These are phyloP conservation scores for Teratosphaeria pseudoeucalypti DNA, from an alignment of 2,329 filamentous ascomycete species.

Conservation along the genomic window DNA sequence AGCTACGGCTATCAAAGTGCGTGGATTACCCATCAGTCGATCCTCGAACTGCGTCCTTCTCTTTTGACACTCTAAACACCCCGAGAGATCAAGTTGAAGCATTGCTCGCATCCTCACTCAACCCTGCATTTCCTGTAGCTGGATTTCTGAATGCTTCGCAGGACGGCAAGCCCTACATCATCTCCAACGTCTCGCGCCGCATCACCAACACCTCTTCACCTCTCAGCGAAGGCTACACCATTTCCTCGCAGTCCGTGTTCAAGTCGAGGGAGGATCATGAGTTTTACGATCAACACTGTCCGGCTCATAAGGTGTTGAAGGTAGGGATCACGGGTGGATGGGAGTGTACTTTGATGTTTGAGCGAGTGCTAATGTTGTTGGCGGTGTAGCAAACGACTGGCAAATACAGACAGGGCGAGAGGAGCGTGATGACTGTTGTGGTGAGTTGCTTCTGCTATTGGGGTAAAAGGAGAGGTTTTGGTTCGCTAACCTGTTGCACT, in stretches of 20 bases:
- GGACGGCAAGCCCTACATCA: slow-evolving; percentile 63
- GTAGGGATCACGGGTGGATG: slow-evolving; percentile 3
- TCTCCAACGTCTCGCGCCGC: slow-evolving; percentile 28
- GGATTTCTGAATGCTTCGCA: slow-evolving; percentile 21
- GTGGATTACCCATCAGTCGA: too few relatives aligned
- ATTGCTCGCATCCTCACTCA: background rate
- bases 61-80: too few relatives aligned
- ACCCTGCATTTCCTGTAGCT: background rate
- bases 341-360: background rate
- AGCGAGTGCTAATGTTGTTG: background rate
- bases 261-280: slow-evolving; percentile 54
- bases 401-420: slow-evolving; percentile 11
- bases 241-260: slow-evolving; percentile 56
- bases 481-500: background rate
- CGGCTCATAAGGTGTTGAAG: slow-evolving; percentile 45
- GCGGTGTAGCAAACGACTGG: slow-evolving; percentile 14
- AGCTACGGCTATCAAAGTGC: slow-evolving; percentile 34
- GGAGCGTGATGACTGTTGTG: slow-evolving; percentile 15
- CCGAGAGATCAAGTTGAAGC: background rate
- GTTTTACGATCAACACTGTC: slow-evolving; percentile 56
- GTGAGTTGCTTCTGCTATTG: background rate
- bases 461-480: background rate
- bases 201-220: slow-evolving; percentile 25
- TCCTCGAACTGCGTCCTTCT: too few relatives aligned
- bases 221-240: slow-evolving; percentile 54